A percentile compares a stretch with the other conserved stretches of the same genome.
These are phyloP conservation scores for Salvia rosmarinus DNA, from an alignment of 257 asterid species.

Conservation along the genomic window DNA sequence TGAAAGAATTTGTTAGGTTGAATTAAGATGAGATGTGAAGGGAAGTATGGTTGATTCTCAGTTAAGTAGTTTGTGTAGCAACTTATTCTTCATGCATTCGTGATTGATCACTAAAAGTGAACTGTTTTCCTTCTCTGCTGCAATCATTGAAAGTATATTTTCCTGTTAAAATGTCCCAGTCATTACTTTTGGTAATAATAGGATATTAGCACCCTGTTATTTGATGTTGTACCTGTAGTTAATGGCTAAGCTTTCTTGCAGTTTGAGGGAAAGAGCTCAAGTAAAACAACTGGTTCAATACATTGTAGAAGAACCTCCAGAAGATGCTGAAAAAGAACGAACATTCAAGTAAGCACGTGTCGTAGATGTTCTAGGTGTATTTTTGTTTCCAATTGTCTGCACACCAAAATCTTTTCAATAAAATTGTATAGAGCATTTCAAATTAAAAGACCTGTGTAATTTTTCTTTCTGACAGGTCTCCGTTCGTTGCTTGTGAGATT, in stretches of 20 bases:
- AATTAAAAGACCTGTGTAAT: slow-evolving; percentile 19
- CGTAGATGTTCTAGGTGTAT: slow-evolving; percentile 27
- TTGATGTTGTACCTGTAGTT: background rate
- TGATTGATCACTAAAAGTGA: background rate
- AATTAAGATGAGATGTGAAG: background rate
- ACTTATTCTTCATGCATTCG: slow-evolving; percentile 3
- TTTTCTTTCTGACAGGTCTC: slow-evolving; percentile 56
- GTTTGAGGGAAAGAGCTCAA: slow-evolving; percentile 75
- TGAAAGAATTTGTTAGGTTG: slow-evolving; percentile 18
- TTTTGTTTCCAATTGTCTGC: slow-evolving; percentile 22
- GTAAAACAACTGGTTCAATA: slow-evolving; percentile 71
- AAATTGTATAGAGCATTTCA: slow-evolving; percentile 8
- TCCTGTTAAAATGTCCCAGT: slow-evolving; percentile 9
- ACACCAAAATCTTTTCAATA: slow-evolving; percentile 15
- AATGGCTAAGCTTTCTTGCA: slow-evolving; percentile 38
- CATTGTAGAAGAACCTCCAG: slow-evolving; percentile 84
- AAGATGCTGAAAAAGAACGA: slow-evolving; percentile 71
- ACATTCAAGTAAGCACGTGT: slow-evolving; percentile 68
- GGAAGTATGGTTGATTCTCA: background rate
- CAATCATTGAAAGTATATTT: background rate
- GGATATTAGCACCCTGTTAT: background rate
- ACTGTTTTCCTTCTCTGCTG: slow-evolving; percentile 10
- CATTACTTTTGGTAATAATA: background rate
- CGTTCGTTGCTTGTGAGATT: slow-evolving; percentile 90
- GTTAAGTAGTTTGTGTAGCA: slow-evolving; percentile 6